These are phyloP conservation scores for Rhododendron kiyosumense DNA, from an alignment of 148 eudicot genomes.

Conservation along the genomic window DNA sequence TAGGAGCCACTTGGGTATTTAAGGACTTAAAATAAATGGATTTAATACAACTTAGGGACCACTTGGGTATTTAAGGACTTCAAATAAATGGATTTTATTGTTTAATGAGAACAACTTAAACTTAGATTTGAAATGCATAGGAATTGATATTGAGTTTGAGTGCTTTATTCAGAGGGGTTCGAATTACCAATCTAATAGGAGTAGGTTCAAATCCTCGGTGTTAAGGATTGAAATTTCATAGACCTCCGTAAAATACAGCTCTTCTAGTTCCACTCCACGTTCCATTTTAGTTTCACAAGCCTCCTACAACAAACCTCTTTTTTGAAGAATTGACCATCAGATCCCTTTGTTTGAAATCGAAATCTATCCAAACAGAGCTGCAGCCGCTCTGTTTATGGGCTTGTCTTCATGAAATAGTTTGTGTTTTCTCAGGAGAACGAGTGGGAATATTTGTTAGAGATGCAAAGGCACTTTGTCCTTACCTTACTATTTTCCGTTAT, in stretches of 20 bases:
- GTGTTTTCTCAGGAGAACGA: conserved; percentile 50
- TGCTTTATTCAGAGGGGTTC: not conserved
- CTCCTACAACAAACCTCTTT: not conserved
- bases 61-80: not conserved
- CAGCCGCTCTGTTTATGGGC: not conserved
- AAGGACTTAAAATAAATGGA: no score
- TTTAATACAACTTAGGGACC: not conserved
- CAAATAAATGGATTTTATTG: not conserved
- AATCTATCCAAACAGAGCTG: not conserved
- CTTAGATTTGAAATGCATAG: not conserved
- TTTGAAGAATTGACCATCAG: not conserved
- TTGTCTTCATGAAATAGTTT: conserved; percentile 3
- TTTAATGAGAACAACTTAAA: not conserved
- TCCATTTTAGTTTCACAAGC: not conserved
- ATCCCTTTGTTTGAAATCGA: not conserved
- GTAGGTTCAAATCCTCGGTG: not conserved
- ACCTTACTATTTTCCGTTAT: conserved; percentile 79
- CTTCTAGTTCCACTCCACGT: not conserved
- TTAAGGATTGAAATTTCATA: not conserved
- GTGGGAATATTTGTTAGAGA: conserved; percentile 97
- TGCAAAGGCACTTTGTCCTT: conserved; percentile 91
- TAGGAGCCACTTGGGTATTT: no score
- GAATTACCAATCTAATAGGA: not conserved
- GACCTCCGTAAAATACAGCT: not conserved
- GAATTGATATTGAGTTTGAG: not conserved